phyloP scores from a whole-genome alignment of 2,329 filamentous ascomycete species.

The Thielaviopsis ethacetica region DNA sequence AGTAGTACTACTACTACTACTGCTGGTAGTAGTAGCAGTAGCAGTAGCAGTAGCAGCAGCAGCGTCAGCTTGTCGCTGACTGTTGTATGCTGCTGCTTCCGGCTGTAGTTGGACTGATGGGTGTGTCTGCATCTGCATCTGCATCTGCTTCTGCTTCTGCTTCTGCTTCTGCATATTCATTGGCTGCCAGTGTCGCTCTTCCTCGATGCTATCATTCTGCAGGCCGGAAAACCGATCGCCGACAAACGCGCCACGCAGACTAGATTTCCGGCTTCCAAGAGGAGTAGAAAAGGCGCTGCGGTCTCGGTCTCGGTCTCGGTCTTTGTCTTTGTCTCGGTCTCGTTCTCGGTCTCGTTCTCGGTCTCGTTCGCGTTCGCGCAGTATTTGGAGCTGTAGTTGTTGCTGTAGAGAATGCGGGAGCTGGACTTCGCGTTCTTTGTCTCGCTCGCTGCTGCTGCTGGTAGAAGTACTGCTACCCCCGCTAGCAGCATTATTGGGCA shows the following conservation, averaged over 20 bases:
- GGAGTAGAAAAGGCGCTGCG: not conserved
- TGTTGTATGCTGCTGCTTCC: not conserved
- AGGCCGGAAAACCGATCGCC: not conserved
- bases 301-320: not conserved
- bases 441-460: not conserved
- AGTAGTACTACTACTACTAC: no score
- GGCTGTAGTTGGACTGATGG: not conserved
- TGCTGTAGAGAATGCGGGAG: not conserved
- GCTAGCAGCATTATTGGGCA: no score
- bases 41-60: no score
- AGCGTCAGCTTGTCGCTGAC: not conserved
- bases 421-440: not conserved
- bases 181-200: slow-evolving; percentile 1
- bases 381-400: not conserved
- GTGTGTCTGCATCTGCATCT: not conserved
- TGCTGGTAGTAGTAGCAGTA: no score
- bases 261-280: not conserved
- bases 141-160: no score
- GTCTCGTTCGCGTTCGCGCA: not conserved
- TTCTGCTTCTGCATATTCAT: not conserved
- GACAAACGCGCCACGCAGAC: slow-evolving; percentile 1
- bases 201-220: slow-evolving; percentile 4
- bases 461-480: not conserved
- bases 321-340: not conserved
- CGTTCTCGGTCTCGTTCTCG: not conserved